Evolutionary conservation across 176 grass and related monocot genomes (phyloP), one percentile per base, ranked within the genome.

Genomic region (Hordeum marinum): DNA sequence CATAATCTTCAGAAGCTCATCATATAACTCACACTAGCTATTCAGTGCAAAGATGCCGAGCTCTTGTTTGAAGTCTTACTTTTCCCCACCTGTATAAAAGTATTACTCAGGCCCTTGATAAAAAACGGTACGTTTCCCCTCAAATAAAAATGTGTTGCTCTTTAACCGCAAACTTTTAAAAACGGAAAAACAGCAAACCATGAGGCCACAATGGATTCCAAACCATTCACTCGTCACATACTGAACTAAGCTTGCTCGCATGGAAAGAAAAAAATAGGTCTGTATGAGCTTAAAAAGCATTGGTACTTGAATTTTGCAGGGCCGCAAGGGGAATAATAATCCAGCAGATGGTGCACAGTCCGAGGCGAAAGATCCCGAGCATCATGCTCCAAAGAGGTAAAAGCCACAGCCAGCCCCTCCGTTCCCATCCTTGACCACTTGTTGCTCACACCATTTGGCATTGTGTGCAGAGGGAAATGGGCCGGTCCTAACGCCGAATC

Each of bases 321-420:
- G 89, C 27, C 92, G 84, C 32, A 88, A 85, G 42, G 88, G 87
- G 23, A 94, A 85, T 52, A 83, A 60, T 37, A 87, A 76, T 39
- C 9, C 45, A 69, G 54, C 63, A 32, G 66, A 78, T 41, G 54
- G 64, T 85, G 42, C 12, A 9, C 52, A 60, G 25, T 21, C 78
- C 1, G 74, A 83, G 59, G 52, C 73, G 60, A 55, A 71, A 64
- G 81, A 87, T 48, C 57, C 79, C 0, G 63, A 26, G 64, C 50
- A 70, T 31, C 69, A 37, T 80, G 24, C 76, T 54, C 35, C 62
- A 9, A 91, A 89, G 91, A 86, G 92, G 92, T 91, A 73, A 80
- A 73, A 80, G 72, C 11, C 8, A 1, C 3, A 1, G 23, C 11
- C 11, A 75, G 25, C 74, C 59, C 45, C 31, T 75, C 17, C 9